A percentile compares a stretch with the other conserved stretches of the same genome.
Evolutionary conservation across 129 eudicot species (phyloP).

Genomic region (Sambucus nigra): DNA sequence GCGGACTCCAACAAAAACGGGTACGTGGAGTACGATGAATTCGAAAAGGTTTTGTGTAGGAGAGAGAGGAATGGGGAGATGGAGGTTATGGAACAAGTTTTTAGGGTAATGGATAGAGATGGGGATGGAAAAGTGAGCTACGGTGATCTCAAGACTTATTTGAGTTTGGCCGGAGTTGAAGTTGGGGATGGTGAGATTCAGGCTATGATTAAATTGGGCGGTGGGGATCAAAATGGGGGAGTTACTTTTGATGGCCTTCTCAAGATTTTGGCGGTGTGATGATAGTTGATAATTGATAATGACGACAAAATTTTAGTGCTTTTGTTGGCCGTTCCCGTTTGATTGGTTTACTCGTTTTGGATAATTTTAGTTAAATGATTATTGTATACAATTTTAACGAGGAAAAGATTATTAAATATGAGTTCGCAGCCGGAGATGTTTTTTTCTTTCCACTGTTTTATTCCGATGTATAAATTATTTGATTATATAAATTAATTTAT

Average conservation of each 20-base stretch:
- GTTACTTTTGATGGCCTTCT: constrained; percentile 54
- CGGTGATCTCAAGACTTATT: constrained; percentile 44
- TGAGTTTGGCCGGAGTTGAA: constrained; percentile 44
- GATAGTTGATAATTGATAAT: no score
- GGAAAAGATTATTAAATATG: no score
- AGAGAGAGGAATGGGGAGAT: neutral
- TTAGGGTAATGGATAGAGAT: constrained; percentile 64
- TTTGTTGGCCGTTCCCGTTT: no score
- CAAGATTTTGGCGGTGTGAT: constrained; percentile 49
- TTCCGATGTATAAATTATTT: no score
- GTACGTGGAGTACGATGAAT: constrained; percentile 68
- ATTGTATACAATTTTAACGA: no score
- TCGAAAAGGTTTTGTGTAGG: constrained; percentile 44
- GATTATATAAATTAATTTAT: no score
- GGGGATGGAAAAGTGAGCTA: constrained; percentile 72
- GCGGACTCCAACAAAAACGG: constrained; percentile 74
- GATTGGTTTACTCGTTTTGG: no score
- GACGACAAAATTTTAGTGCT: no score
- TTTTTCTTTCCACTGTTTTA: no score
- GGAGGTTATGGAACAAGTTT: constrained; percentile 56
- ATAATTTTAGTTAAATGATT: no score
- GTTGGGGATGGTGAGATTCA: constrained; percentile 55
- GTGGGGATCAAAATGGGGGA: constrained; percentile 32
- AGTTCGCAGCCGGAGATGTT: no score
- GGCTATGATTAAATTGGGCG: constrained; percentile 64